phyloP scores from a whole-genome alignment of 352 stramenopile genomes.

The Peronospora tabacina region DNA sequence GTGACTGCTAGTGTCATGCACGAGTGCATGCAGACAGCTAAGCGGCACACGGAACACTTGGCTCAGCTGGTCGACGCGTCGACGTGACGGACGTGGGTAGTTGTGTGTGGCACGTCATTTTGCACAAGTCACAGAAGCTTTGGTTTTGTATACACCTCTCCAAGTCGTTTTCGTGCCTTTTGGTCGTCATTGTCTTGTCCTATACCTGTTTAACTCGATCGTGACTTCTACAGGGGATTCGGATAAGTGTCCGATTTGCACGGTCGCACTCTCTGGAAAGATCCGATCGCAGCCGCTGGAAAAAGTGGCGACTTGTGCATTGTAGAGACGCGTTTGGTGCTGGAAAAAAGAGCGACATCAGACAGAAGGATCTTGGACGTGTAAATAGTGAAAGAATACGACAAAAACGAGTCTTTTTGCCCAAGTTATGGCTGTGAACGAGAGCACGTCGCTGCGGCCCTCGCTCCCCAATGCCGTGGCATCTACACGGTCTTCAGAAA shows the following conservation, averaged over 20 bases:
- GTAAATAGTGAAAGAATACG: not conserved
- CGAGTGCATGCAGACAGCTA: slow-evolving; percentile 57
- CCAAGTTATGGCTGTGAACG: slow-evolving; percentile 29
- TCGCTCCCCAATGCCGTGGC: slow-evolving; percentile 9
- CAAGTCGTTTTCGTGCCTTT: not conserved
- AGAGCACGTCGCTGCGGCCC: slow-evolving; percentile 41
- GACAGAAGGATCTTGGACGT: not conserved
- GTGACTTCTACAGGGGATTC: not conserved
- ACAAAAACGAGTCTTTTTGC: not conserved
- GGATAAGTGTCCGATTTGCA: slow-evolving; percentile 1
- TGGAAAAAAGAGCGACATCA: not conserved
- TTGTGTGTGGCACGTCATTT: not conserved
- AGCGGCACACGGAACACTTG: slow-evolving; percentile 30
- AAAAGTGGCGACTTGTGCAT: not conserved
- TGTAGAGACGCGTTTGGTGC: not conserved
- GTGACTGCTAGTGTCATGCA: slow-evolving; percentile 45
- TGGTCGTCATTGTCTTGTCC: not conserved
- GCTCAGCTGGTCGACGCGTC: slow-evolving; percentile 35
- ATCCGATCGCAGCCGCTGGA: slow-evolving; percentile 16
- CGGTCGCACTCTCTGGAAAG: slow-evolving; percentile 9
- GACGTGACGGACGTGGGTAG: not conserved
- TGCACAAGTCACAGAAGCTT: not conserved
- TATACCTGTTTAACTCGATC: not conserved
- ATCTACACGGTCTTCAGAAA: slow-evolving; percentile 1
- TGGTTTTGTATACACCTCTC: not conserved